Conservation (phyloP, 2,329 filamentous ascomycete genomes). For the Tolypocladium album region DNA sequence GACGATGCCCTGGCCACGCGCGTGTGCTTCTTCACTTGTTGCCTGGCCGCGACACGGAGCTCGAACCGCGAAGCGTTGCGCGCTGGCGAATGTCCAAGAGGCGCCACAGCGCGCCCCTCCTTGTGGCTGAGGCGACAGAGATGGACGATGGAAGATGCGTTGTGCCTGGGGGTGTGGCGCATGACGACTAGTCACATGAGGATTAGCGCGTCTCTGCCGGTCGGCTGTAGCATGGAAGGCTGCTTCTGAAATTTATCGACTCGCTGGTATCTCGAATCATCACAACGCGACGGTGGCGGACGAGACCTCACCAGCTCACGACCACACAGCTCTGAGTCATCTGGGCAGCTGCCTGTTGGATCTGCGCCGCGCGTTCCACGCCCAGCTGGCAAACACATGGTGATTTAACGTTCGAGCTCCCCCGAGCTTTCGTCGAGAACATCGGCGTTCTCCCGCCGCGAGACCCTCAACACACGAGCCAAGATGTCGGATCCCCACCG, state of each 20-base stretch:
- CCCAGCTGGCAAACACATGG: conserved; percentile 19
- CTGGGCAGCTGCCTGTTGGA: conserved; percentile 6
- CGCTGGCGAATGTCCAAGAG: too few species aligned
- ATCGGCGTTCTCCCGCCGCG: conserved; percentile 18
- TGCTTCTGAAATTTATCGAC: conserved; percentile 25
- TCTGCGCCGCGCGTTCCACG: conserved; percentile 5
- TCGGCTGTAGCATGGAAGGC: conserved; percentile 5
- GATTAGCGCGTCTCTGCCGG: conserved; percentile 5
- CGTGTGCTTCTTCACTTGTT: background rate
- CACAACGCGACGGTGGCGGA: conserved; percentile 6
- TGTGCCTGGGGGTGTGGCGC: conserved; percentile 2
- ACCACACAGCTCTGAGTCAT: conserved; percentile 11
- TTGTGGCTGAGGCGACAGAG: conserved; percentile 4
- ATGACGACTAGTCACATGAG: conserved; percentile 1
- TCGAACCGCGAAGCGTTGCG: background rate
- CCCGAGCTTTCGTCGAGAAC: conserved; percentile 25
- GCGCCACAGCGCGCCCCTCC: background rate
- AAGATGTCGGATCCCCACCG: conserved; percentile 65
- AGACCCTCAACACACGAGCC: conserved; percentile 18
- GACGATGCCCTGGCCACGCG: background rate
- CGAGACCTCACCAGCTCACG: conserved; percentile 8
- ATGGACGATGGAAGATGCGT: too few species aligned
- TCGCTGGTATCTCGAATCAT: conserved; percentile 9
- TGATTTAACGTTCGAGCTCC: conserved; percentile 21
- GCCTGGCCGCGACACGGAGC: background rate